phyloP scores from a whole-genome alignment of 208 protist genomes.

The Entamoeba invadens region DNA sequence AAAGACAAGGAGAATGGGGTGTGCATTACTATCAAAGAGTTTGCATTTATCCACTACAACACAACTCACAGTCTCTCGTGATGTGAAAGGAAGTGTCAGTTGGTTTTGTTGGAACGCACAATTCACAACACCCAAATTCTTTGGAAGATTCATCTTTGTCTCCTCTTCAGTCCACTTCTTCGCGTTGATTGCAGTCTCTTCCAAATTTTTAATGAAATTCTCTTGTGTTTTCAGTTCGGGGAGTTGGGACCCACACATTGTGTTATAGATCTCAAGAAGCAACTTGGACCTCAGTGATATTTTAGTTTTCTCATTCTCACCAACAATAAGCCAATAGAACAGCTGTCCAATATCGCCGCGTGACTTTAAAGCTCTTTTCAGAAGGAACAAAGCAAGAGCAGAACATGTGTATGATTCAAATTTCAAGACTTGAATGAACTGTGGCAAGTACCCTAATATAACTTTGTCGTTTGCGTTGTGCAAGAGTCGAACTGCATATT shows the following conservation, averaged over 20 bases:
- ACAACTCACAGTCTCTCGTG: background rate
- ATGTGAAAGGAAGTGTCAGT: background rate
- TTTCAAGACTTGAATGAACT: background rate
- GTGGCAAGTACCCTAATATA: background rate
- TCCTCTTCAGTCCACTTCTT: background rate
- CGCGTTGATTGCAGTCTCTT: background rate
- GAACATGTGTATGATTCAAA: background rate
- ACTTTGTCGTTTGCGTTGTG: background rate
- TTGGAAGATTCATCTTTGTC: background rate
- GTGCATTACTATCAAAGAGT: background rate
- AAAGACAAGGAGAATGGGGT: background rate
- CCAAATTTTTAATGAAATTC: background rate
- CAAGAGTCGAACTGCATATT: background rate
- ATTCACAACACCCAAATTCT: background rate
- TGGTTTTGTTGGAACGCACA: background rate
- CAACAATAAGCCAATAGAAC: conserved; percentile 1
- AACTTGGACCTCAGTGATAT: background rate
- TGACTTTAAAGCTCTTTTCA: background rate
- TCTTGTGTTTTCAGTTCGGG: background rate
- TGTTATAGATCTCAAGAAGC: background rate
- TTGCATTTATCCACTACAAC: background rate
- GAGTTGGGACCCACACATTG: too few relatives aligned
- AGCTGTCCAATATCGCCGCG: background rate
- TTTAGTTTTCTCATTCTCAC: background rate
- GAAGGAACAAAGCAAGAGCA: background rate